Conservation (phyloP, 805 yeast genomes). For the Candida bentonensis region DNA sequence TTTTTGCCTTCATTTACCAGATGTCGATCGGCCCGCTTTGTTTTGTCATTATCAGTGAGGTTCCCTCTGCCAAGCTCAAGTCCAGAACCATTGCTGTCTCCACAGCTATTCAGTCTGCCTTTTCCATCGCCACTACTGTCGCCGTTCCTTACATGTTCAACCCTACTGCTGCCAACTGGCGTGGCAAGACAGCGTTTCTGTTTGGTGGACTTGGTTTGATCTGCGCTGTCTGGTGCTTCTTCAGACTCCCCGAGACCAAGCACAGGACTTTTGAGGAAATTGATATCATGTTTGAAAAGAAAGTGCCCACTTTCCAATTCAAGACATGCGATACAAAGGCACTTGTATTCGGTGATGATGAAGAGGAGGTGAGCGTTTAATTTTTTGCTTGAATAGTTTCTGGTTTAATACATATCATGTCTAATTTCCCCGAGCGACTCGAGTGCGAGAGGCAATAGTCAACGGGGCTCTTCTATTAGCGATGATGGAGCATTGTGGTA, state of each 20-base stretch:
- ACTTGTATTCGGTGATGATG: not conserved
- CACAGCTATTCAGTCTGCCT: conserved; percentile 16
- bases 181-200: conserved; percentile 35
- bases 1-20: conserved; percentile 21
- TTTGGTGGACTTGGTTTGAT: conserved; percentile 26
- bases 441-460: no score
- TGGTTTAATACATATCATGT: no score
- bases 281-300: conserved; percentile 30
- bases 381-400: no score
- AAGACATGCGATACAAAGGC: not conserved
- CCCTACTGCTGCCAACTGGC: conserved; percentile 30
- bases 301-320: not conserved
- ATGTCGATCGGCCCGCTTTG: conserved; percentile 27
- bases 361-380: no score
- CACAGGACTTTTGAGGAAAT: conserved; percentile 43
- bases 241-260: conserved; percentile 42
- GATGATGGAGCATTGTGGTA: no score
- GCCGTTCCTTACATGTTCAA: conserved; percentile 31
- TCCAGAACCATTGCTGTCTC: conserved; percentile 26
- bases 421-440: no score
- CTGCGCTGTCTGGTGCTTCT: conserved; percentile 28
- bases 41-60: conserved; percentile 25
- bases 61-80: conserved; percentile 25
- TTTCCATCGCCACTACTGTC: conserved; percentile 21
- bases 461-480: no score